Evolutionary conservation across 805 yeast species (phyloP).

Genomic region (Brettanomyces naardenensis): DNA sequence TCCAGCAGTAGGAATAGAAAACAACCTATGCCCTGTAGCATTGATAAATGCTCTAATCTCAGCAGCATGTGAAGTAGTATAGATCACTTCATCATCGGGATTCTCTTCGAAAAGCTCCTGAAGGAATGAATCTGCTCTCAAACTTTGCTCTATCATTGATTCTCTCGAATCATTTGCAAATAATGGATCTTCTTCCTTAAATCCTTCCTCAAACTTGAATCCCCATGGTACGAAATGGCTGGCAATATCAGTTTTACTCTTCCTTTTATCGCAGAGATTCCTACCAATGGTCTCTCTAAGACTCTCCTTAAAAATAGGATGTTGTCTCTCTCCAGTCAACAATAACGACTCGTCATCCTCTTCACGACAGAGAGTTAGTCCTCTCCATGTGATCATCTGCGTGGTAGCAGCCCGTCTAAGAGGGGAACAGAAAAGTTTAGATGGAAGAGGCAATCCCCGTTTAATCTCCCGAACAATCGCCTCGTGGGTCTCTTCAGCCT

Average conservation of each 20-base stretch:
- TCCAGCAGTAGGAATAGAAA: conserved; percentile 56
- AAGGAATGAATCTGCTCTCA: conserved; percentile 39
- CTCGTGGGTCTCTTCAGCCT: conserved; percentile 41
- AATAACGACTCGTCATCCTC: conserved; percentile 14
- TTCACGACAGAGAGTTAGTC: conserved; percentile 23
- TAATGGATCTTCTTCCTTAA: conserved; percentile 41
- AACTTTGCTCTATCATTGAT: conserved; percentile 37
- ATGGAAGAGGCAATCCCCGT: conserved; percentile 46
- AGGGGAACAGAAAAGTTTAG: conserved; percentile 51
- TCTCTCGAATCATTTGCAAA: conserved; percentile 42
- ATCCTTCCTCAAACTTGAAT: conserved; percentile 36
- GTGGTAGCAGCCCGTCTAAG: conserved; percentile 59
- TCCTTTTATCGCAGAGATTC: conserved; percentile 54
- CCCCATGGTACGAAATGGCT: conserved; percentile 33
- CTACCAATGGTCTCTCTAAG: conserved; percentile 55
- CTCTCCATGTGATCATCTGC: conserved; percentile 42
- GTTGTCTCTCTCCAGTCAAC: conserved; percentile 9
- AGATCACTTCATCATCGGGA: conserved; percentile 28
- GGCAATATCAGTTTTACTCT: conserved; percentile 29
- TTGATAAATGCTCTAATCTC: conserved; percentile 45
- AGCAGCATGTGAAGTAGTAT: conserved; percentile 55
- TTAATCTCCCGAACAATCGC: conserved; percentile 36
- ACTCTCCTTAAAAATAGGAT: conserved; percentile 33
- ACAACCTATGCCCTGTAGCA: conserved; percentile 46
- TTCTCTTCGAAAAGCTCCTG: conserved; percentile 30